Evolutionary conservation across 2,329 filamentous ascomycete species (phyloP), one percentile per base, ranked within the genome.

Genomic region (Hysterium pulicare): DNA sequence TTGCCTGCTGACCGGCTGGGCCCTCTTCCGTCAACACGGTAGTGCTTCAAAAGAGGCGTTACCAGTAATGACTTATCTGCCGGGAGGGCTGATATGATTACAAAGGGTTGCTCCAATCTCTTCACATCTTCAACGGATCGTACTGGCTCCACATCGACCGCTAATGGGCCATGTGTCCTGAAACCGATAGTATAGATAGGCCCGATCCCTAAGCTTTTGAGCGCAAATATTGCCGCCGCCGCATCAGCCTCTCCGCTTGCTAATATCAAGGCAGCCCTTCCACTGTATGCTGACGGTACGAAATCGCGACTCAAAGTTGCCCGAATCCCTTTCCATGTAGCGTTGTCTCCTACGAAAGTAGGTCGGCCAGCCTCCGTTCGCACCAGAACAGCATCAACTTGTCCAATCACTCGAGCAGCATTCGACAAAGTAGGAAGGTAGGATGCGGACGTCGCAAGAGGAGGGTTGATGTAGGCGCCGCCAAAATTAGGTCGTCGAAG

Each of bases 161-260:
- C 79, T n/a, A 90, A 71, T 1, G 79, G 70, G 54, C 55, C 77
- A 59, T 49, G 80, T 67, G 48, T 57, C 57, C 80, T 82, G 70
- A 94, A 93, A 1, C 88, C 88, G 33, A 91, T 86, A 0, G 87
- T 91, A 65, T 90, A 90, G 30, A 94, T 85, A 43, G 87, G 85
- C 26, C 84, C 83, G 39, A 91, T 82, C 40, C 81, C 82, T 21
- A 94, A 76, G 30, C 83, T 86, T 53, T 83, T 83, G 45, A 94
- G 72, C 0, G 88, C 88, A 56, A 87, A 94, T 48, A 94, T 83
- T 1, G 84, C 80, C 1, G 86, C 83, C 2, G 87, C 84, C 4
- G 88, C 88, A 52, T 91, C 86, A 42, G 87, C 82, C 32, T 86
- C 79, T 0, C 79, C 81, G 15, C 79, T 83, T 7, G 86, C 86